These are phyloP conservation scores for Coemansia sp. DNA, from an alignment of 192 early-diverging fungal genomes.

Conservation along the genomic window DNA sequence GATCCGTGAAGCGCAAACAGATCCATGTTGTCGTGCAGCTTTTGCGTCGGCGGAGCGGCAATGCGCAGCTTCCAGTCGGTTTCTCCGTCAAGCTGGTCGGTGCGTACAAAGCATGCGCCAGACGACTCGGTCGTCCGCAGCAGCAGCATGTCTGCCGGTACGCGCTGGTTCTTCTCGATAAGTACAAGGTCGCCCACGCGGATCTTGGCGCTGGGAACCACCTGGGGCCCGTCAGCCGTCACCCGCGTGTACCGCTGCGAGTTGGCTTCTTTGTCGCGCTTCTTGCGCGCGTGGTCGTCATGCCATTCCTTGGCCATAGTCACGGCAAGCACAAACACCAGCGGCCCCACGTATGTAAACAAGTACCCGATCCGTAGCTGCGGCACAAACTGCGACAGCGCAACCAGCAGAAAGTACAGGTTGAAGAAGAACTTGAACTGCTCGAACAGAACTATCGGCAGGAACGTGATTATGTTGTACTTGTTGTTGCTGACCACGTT, in stretches of 20 bases:
- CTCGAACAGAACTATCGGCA: constrained; percentile 79
- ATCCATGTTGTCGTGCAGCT: constrained; percentile 58
- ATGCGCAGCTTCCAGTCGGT: constrained; percentile 96
- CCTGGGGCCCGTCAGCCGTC: constrained; percentile 57
- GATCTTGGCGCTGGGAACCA: constrained; percentile 77
- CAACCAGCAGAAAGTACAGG: constrained; percentile 86
- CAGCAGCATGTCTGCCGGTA: constrained; percentile 90
- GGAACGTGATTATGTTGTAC: constrained; percentile 76
- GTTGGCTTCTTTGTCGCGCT: constrained; percentile 87
- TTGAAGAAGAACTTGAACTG: constrained; percentile 98
- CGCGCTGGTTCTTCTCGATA: constrained; percentile 83
- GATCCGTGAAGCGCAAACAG: constrained; percentile 65
- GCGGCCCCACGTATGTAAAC: constrained; percentile 89
- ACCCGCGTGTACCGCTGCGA: constrained; percentile 75
- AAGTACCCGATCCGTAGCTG: constrained; percentile 79
- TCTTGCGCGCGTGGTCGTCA: constrained; percentile 82
- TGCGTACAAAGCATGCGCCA: constrained; percentile 93
- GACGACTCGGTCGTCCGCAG: constrained; percentile 77
- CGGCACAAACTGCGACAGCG: constrained; percentile 89
- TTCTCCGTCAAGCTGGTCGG: constrained; percentile 96
- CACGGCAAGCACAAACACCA: constrained; percentile 85
- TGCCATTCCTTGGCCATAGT: constrained; percentile 91
- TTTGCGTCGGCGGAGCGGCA: constrained; percentile 81
- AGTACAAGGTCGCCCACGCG: constrained; percentile 85
- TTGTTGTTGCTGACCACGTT: constrained; percentile 90